A percentile compares a stretch with the other conserved stretches of the same genome.
phyloP scores from a whole-genome alignment of 257 asterid genomes.

The Plantago elongata region DNA sequence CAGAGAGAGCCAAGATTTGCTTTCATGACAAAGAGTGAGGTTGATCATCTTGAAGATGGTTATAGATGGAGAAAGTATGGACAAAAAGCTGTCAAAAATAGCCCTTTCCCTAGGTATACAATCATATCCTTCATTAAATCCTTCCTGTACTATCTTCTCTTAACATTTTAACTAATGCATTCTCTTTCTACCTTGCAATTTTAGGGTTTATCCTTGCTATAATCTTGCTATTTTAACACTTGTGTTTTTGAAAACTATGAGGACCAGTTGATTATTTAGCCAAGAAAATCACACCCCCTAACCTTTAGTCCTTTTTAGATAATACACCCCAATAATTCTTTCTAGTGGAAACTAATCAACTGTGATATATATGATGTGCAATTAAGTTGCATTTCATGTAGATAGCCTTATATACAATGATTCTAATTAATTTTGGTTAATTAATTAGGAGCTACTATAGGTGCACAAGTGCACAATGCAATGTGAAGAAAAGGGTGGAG shows the following conservation, averaged over 20 bases:
- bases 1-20: slow-evolving; percentile 68
- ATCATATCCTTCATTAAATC: background rate
- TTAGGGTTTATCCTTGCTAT: too few species aligned
- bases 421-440: background rate
- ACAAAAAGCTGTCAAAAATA: slow-evolving; percentile 84
- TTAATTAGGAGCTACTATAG: slow-evolving; percentile 67
- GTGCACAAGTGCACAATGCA: slow-evolving; percentile 67
- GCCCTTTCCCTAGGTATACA: slow-evolving; percentile 69
- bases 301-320: too few species aligned
- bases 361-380: too few species aligned
- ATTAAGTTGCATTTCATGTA: background rate
- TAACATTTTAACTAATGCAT: too few species aligned
- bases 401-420: background rate
- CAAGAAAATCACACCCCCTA: too few species aligned
- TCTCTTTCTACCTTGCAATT: too few species aligned
- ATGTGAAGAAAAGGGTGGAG: slow-evolving; percentile 80
- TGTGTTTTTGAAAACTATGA: too few species aligned
- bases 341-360: too few species aligned
- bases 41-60: slow-evolving; percentile 79
- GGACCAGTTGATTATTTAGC: too few species aligned
- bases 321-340: too few species aligned
- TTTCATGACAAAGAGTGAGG: slow-evolving; percentile 83
- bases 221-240: too few species aligned
- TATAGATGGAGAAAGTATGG: slow-evolving; percentile 90
- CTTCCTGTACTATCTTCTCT: background rate